phyloP scores from a whole-genome alignment of 129 eudicot genomes.

The Glebionis coronaria region DNA sequence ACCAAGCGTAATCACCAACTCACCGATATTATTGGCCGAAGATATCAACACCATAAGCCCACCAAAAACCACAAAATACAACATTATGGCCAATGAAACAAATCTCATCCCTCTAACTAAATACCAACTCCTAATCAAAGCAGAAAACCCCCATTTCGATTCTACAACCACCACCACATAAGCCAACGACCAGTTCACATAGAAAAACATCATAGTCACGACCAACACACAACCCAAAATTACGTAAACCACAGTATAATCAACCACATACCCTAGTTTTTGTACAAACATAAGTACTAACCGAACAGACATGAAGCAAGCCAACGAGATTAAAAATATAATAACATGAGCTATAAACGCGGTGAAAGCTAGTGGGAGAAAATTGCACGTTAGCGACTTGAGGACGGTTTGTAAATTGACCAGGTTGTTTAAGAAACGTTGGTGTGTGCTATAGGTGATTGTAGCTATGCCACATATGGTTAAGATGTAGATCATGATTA shows the following conservation, averaged over 20 bases:
- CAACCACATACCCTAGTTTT: conserved; percentile 29
- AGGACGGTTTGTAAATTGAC: conserved; percentile 42
- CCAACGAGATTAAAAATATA: background rate
- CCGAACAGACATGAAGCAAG: background rate
- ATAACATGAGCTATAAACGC: background rate
- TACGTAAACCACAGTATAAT: conserved; percentile 12
- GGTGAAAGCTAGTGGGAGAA: conserved; percentile 53
- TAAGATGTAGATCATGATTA: conserved; percentile 23
- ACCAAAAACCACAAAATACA: conserved; percentile 26
- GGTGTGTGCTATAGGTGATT: conserved; percentile 52
- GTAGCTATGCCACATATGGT: conserved; percentile 39
- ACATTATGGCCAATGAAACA: conserved; percentile 27
- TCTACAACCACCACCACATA: conserved; percentile 46
- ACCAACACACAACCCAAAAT: background rate
- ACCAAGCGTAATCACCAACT: conserved; percentile 28
- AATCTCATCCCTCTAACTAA: conserved; percentile 48
- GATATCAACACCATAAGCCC: conserved; percentile 28
- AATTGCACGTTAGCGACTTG: conserved; percentile 30
- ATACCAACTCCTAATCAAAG: conserved; percentile 42
- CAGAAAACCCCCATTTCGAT: conserved; percentile 48
- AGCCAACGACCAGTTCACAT: conserved; percentile 49
- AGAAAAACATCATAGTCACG: conserved; percentile 17
- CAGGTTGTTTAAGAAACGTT: conserved; percentile 47
- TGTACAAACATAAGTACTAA: background rate
- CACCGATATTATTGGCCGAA: background rate